Evolutionary conservation across 192 early-diverging fungal genomes (phyloP).

Genomic region (Nowakowskiella sp.): DNA sequence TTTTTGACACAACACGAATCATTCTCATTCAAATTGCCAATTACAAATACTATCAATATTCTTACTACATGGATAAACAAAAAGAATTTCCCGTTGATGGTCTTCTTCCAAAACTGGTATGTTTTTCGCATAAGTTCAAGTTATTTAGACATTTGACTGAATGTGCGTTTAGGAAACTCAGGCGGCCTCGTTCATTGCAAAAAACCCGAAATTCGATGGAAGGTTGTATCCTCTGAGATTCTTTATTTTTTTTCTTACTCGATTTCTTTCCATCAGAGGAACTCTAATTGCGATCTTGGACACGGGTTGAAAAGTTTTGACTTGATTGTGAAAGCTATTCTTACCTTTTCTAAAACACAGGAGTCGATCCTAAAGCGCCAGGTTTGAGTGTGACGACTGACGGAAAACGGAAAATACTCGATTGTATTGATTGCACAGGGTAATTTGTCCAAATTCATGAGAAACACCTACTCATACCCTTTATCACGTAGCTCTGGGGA

Average conservation of each 20-base stretch:
- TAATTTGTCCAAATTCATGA: constrained; percentile 23
- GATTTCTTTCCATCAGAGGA: too few relatives aligned
- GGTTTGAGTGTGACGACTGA: constrained; percentile 76
- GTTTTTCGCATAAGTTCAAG: neutral
- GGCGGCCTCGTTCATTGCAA: constrained; percentile 69
- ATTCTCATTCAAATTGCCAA: too few relatives aligned
- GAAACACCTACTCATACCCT: neutral
- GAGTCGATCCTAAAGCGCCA: constrained; percentile 82
- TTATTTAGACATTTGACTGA: neutral
- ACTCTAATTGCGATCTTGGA: constrained; percentile 87
- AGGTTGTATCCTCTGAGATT: too few relatives aligned
- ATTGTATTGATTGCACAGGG: constrained; percentile 93
- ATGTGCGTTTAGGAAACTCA: constrained; percentile 58
- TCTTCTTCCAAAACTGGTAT: constrained; percentile 47
- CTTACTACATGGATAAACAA: too few relatives aligned
- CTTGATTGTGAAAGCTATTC: neutral
- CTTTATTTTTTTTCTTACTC: too few relatives aligned
- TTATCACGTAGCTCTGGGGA: constrained; percentile 33
- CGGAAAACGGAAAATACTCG: constrained; percentile 84
- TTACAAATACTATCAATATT: too few relatives aligned
- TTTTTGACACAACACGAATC: too few relatives aligned
- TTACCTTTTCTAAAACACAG: neutral
- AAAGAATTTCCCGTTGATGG: constrained; percentile 50
- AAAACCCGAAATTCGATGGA: constrained; percentile 81
- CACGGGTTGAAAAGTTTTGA: constrained; percentile 38